Evolutionary conservation across 208 protist genomes (phyloP), one percentile per base, ranked within the genome.

Genomic region (Herpetomonas tarakana): DNA sequence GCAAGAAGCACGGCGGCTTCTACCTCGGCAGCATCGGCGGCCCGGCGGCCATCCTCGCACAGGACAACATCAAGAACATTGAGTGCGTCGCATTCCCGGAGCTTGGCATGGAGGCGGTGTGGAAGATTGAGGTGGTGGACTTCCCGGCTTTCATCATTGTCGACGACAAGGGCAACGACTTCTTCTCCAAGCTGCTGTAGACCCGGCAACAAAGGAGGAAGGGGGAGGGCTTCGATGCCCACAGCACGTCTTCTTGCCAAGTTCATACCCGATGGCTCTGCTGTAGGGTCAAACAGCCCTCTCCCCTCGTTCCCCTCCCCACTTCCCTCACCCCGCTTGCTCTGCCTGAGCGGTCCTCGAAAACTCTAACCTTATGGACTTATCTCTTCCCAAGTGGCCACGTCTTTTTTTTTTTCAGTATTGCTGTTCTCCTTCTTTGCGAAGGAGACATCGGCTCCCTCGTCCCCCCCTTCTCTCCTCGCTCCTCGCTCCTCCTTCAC

Each of bases 131-230:
- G 44, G 97, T 99, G 12, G 78, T 91, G 49, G 71, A 98, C 73
- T 98, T 99, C 78, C 96, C 96, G 1, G 97, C 97, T 21, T 99
- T 99, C 69, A 95, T 99, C 69, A 79, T 98, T 29, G 95, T 98
- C 22, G 97, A 99, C 71, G 94, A 99, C 81, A 98, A 98, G 71
- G 97, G 97, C 28, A 97, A 98, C 50, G 96, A 98, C 76, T 97
- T 99, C 66, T 99, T 97, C 77, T 51, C 68, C 4, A 86, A 94
- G 58, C 76, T 88, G 39, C 73, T 93, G 16, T 49, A 41, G 35
- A 18, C 35, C n/a, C n/a, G n/a, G n/a, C n/a, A n/a, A n/a, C n/a
- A n/a, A n/a, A n/a, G n/a, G n/a, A n/a, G n/a, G n/a, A n/a, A n/a
- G n/a, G n/a, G n/a, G n/a, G n/a, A n/a, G n/a, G n/a, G n/a, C n/a